Base-by-base conservation (phyloP, 768 basidiomycete genomes). In the Roridomyces roridus region DNA sequence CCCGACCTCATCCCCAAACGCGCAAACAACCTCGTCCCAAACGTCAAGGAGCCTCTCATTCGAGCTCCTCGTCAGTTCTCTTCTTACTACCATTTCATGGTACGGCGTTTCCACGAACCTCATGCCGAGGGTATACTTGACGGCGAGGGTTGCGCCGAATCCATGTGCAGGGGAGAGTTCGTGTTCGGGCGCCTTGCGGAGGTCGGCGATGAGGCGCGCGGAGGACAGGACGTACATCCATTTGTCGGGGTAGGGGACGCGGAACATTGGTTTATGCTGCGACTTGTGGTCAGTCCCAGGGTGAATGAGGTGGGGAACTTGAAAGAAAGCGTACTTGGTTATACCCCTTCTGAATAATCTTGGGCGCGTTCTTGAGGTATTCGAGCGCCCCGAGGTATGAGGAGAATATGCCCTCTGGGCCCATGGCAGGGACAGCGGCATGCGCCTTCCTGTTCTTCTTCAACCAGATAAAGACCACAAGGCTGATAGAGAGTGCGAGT, bases 181-280 rank as follows among this genome's bases (percentile, higher is more conserved):
- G 1, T 74, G 70, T 3, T 75, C 70, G 1, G 57, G 52, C 0
- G 74, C 74, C 47, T 65, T 69, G 21, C 81, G 75, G 17, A 87
- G 63, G 37, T 86, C 85, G 6, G 85, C 80, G 12, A 85, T 67
- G 42, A 78, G 69, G 23, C 76, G 57, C 0, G 71, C 67, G 1
- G 80, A 77, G 18, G 72, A 72, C 20, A 79, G 66, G 7, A 85
- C 65, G 23, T 83, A 72, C 7, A 74, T 49, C 83, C 83, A 84
- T 55, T 68, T 67, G 42, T 78, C 70, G 23, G 77, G 63, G 51
- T 69, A 67, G 2, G 81, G 71, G 4, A 84, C 70, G 61, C 74
- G 78, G 68, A 81, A 85, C 0, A 64, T 55, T 9, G 48, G 29
- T 25, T 64, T 64, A 18, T 41, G 48, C 35, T 69, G 65, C 60